Evolutionary conservation across 306 rosid species (phyloP), one percentile per base, ranked within the genome.

Genomic region (Prunus mume): DNA sequence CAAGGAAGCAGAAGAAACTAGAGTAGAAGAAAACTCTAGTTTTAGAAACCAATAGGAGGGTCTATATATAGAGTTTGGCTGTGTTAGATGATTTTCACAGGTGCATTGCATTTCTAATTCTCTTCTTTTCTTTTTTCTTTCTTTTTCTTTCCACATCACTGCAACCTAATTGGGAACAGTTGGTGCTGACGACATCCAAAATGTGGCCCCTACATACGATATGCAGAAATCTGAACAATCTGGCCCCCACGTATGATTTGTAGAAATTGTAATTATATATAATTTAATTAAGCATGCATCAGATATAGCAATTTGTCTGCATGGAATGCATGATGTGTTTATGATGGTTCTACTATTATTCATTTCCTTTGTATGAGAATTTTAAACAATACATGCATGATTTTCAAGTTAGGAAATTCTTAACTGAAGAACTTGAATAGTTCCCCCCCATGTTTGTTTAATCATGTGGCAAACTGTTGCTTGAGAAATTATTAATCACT

Each of bases 141-240:
- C 38, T 67, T 76, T 10, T 32, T 3, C 14, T 72, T 70, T 62
- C 83, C 68, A 70, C 85, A 74, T 68, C 69, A 68, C 20, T 80
- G 79, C 79, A 80, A 69, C 79, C 78, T 49, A 10, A 68, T 69
- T 77, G 77, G 85, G 75, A 75, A 74, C 83, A 84, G 68, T 43
- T 79, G 71, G 70, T 75, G 90, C 60, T 63, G 80, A 80, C 85
- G 84, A 72, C 86, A 76, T 69, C 65, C 77, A 80, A 50, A 77
- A 65, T 50, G 82, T 52, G 87, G 57, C 83, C 86, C 85, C 57
- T 52, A 13, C 28, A 14, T 61, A 30, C 20, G 66, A 56, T 38
- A 12, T 73, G 55, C 32, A 24, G 45, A 22, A 58, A n/a, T 15
- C 4, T 55, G 18, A 55, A 34, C 61, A 14, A 56, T 56, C 14